Percentiles rank a stretch among this genome's conserved stretches.
Conservation (phyloP, 2,329 filamentous ascomycete genomes). For the Penicillium sp. region DNA sequence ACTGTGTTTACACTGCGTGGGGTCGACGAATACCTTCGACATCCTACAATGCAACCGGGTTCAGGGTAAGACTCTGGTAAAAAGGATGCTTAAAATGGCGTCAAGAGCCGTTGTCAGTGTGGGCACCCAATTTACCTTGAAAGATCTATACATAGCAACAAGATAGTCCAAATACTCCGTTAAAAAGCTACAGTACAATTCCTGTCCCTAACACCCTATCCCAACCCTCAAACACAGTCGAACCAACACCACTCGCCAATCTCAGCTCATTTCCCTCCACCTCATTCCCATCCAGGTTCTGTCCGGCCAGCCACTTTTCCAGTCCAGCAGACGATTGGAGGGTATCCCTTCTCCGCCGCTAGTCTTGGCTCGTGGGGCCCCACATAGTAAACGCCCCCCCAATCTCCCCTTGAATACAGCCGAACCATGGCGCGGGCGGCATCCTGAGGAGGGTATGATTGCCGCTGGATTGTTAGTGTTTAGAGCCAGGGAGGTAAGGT, state of each 20-base stretch:
- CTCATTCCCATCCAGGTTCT: neutral
- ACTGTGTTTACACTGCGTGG: no score
- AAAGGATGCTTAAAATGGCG: no score
- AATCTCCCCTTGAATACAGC: neutral
- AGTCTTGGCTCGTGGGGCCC: neutral
- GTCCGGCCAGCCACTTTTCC: neutral
- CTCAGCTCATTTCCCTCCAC: neutral
- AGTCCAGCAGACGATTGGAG: neutral
- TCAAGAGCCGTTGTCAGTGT: no score
- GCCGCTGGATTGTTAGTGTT: neutral
- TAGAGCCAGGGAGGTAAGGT: neutral
- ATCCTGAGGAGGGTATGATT: neutral
- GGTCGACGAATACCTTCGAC: no score
- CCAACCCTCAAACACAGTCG: neutral
- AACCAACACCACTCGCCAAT: neutral
- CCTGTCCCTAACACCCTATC: neutral
- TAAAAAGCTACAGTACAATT: neutral
- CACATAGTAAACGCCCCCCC: neutral
- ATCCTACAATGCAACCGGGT: no score
- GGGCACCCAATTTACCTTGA: no score
- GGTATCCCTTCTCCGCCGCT: neutral
- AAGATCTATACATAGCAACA: neutral
- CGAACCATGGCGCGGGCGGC: conserved; percentile 2
- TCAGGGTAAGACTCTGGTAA: no score
- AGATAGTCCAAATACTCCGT: neutral